Conservation (phyloP, 164 flowering plant species). For the Sedum album region DNA sequence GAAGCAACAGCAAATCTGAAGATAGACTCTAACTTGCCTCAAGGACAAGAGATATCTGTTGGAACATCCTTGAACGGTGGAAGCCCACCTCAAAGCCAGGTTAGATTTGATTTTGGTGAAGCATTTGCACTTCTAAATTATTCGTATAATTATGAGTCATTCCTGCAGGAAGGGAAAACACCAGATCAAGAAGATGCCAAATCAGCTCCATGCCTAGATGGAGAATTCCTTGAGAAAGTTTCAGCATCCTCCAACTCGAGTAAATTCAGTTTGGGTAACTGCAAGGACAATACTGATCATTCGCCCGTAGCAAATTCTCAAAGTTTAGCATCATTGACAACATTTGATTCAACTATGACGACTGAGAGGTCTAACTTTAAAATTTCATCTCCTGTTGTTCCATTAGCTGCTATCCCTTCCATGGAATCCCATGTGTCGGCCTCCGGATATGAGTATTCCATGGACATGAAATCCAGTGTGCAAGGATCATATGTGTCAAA, state of each 20-base stretch:
- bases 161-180: slow-evolving; percentile 26
- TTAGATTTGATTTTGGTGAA: slow-evolving; percentile 77
- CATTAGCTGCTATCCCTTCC: slow-evolving; percentile 50
- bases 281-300: slow-evolving; percentile 22
- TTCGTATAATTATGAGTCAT: slow-evolving; percentile 20
- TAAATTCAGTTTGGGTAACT: slow-evolving; percentile 25
- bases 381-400: slow-evolving; percentile 41
- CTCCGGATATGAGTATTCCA: slow-evolving; percentile 51
- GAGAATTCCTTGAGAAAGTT: slow-evolving; percentile 36
- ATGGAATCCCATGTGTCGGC: slow-evolving; percentile 50
- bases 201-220: slow-evolving; percentile 28
- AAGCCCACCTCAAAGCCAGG: slow-evolving; percentile 74
- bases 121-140: slow-evolving; percentile 19
- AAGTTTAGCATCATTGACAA: slow-evolving; percentile 43
- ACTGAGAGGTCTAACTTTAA: slow-evolving; percentile 65
- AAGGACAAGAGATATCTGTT: slow-evolving; percentile 68
- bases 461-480: slow-evolving; percentile 46
- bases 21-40: slow-evolving; percentile 77
- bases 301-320: slow-evolving; percentile 45
- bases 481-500: slow-evolving; percentile 42
- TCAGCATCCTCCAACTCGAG: slow-evolving; percentile 42
- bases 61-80: slow-evolving; percentile 72
- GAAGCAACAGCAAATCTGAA: slow-evolving; percentile 77
- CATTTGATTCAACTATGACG: slow-evolving; percentile 56
- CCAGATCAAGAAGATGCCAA: slow-evolving; percentile 22